phyloP scores from a whole-genome alignment of 129 eudicot genomes.

The Glebionis coronaria region DNA sequence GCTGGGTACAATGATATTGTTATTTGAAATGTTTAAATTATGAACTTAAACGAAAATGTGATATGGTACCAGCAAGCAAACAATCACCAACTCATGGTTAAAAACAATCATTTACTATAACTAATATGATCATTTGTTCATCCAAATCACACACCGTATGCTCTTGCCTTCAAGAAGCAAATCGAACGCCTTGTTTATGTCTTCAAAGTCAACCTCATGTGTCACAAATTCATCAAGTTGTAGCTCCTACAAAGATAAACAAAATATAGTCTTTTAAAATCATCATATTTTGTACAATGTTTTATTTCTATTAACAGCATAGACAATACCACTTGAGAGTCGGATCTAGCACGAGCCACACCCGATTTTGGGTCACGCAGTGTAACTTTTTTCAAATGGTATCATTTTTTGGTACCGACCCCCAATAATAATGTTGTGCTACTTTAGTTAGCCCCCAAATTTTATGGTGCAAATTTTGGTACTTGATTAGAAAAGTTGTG shows the following conservation, averaged over 20 bases:
- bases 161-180: constrained; percentile 61
- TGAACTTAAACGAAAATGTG: not conserved
- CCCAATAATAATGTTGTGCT: no score
- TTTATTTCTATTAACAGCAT: no score
- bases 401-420: no score
- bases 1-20: no score
- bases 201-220: constrained; percentile 68
- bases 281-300: not conserved
- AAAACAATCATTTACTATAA: not conserved
- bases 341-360: no score
- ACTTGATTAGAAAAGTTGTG: not conserved
- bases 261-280: not conserved
- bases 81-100: not conserved
- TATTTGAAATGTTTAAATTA: no score
- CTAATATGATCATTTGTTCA: constrained; percentile 48
- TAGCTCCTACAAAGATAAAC: constrained; percentile 43
- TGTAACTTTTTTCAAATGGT: no score
- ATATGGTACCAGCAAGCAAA: not conserved
- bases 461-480: no score
- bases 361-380: no score
- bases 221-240: constrained; percentile 72
- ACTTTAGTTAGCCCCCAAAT: no score
- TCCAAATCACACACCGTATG: constrained; percentile 81
- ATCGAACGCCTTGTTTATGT: constrained; percentile 78
- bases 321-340: no score